phyloP scores from a whole-genome alignment of 2,329 filamentous ascomycete genomes.

The Neospermospora avenae region DNA sequence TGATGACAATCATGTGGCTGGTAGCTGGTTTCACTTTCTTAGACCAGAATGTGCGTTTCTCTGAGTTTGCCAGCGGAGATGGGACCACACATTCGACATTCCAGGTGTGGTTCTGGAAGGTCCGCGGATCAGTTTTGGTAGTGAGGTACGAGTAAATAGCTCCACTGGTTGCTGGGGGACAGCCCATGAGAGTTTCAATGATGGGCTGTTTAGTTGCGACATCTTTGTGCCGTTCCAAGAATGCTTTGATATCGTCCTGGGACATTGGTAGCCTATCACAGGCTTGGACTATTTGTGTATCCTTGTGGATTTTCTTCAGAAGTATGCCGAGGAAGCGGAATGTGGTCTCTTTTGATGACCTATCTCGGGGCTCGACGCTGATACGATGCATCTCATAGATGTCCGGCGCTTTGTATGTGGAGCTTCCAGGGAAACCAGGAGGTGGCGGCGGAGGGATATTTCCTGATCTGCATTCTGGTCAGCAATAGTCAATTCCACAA shows the following conservation, averaged over 20 bases:
- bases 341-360: constrained; percentile 1
- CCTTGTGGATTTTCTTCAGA: neutral
- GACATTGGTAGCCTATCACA: constrained; percentile 3
- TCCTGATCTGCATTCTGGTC: neutral
- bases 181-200: constrained; percentile 1
- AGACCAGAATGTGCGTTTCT: neutral
- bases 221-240: neutral
- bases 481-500: neutral
- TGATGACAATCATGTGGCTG: neutral
- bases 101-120: neutral
- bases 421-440: neutral
- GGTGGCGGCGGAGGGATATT: neutral
- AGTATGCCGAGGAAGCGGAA: constrained; percentile 13
- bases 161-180: constrained; percentile 1
- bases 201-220: neutral
- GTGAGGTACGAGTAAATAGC: constrained; percentile 5
- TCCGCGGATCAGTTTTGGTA: neutral
- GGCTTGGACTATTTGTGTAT: neutral
- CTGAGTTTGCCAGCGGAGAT: neutral
- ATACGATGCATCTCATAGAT: constrained; percentile 13
- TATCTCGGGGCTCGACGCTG: neutral
- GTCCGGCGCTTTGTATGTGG: constrained; percentile 1
- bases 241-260: constrained; percentile 10
- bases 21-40: neutral
- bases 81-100: neutral